Conservation (phyloP, 2,329 filamentous ascomycete species). For the Graphiopsis chlorocephala region DNA sequence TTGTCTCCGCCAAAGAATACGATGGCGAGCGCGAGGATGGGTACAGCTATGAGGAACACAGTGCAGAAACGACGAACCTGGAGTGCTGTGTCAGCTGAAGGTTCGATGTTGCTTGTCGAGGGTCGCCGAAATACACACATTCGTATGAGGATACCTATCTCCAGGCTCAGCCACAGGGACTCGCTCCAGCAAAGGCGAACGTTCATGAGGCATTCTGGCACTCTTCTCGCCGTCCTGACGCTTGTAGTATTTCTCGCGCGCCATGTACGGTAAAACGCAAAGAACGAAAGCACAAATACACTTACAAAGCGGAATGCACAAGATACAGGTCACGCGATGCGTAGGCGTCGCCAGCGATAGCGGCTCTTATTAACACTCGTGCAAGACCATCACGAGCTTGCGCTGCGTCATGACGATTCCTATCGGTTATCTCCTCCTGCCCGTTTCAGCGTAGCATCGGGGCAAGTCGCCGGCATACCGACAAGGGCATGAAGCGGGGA, state of each 20-base stretch:
- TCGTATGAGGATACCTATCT: constrained; percentile 50
- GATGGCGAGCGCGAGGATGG: constrained; percentile 38
- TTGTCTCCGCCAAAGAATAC: constrained; percentile 37
- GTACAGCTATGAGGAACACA: constrained; percentile 46
- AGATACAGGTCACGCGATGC: constrained; percentile 9
- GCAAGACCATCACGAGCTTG: constrained; percentile 12
- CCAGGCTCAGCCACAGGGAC: constrained; percentile 55
- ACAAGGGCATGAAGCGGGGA: constrained; percentile 6
- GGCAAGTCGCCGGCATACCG: background rate
- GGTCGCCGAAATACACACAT: constrained; percentile 21
- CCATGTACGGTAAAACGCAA: constrained; percentile 2
- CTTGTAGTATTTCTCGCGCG: constrained; percentile 1
- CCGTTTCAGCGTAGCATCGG: constrained; percentile 8
- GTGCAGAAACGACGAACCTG: constrained; percentile 64
- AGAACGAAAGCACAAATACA: background rate
- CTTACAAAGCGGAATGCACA: background rate
- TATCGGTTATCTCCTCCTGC: constrained; percentile 14
- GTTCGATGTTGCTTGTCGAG: background rate
- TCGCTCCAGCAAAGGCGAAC: constrained; percentile 65
- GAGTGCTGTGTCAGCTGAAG: background rate
- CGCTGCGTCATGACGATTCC: constrained; percentile 15
- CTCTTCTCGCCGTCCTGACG: constrained; percentile 12
- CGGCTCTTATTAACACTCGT: background rate
- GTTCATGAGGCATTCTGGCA: constrained; percentile 50
- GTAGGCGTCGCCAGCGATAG: background rate